Base-by-base conservation (phyloP, 73 alveolate species). In the Halteria grandinella region DNA sequence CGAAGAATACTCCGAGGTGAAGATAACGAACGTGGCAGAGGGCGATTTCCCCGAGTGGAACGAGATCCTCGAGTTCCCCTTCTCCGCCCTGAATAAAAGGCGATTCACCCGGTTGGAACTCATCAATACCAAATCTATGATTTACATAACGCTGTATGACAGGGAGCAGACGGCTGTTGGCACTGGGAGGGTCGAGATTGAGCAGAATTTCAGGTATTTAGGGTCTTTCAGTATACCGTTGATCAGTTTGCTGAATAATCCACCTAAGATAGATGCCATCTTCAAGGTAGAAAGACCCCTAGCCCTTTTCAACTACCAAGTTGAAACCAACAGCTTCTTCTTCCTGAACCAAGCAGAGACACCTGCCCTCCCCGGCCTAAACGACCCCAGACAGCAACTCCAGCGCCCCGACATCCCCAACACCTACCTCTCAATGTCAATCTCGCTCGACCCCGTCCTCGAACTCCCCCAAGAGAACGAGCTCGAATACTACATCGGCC, bases 11-110 rank as follows among this genome's bases (percentile, higher is more conserved):
- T 11, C 74, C n/a, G 79, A 55, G 33, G 62, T 83, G 53, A 82
- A 70, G 75, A 90, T 94, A 69, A 94, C 99, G 28, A 83, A 76
- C 44, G 93, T 97, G 57, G 89, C 92, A 45, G 98, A 94, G 69
- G 98, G 99, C 29, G 93, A 90, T 52, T 87, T 85, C 74, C 99
- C 99, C n/a, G 99, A 97, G 87, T 97, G 98, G 96, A 97, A 96
- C 75, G 99, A 94, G 59, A 93, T 91, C 63, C 75, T 92, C 32
- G 95, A 89, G 52, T 90, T 88, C 63, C 47, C 89, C 54, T 83
- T 92, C 32, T 34, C 39, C 23, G 85, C 96, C 17, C 62, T 66
- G 76, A 87, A 70, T 63, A 91, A 95, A 69, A 94, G 86, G 81
- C 55, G 63, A 59, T 93, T 96, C 74, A 78, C 98, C 21, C 81